A percentile compares a stretch with the other conserved stretches of the same genome.
Evolutionary conservation across 2,329 filamentous ascomycete species (phyloP).

Genomic region (Aspergillus thermomutatus): DNA sequence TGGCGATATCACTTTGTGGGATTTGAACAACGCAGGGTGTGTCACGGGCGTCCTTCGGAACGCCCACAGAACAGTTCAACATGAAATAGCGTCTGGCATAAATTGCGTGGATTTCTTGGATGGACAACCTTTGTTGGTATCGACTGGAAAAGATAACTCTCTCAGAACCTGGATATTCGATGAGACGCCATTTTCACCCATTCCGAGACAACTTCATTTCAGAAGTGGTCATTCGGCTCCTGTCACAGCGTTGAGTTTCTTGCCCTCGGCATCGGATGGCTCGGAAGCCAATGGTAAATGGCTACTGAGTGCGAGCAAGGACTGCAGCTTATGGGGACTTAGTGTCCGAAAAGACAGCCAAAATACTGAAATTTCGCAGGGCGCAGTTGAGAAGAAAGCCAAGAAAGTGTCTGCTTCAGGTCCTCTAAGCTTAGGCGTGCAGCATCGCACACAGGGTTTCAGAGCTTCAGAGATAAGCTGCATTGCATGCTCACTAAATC

Average conservation of each 20-base stretch:
- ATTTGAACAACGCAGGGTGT: conserved; percentile 82
- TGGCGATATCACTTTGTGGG: conserved; percentile 94
- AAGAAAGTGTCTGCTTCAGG: conserved; percentile 58
- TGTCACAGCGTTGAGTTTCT: conserved; percentile 76
- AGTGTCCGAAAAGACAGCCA: conserved; percentile 92
- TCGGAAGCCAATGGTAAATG: conserved; percentile 87
- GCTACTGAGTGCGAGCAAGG: conserved; percentile 83
- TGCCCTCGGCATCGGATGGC: conserved; percentile 85
- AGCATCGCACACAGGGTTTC: conserved; percentile 46
- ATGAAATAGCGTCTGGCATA: conserved; percentile 66
- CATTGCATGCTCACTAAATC: conserved; percentile 86
- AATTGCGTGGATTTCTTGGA: conserved; percentile 85
- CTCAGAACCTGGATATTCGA: conserved; percentile 97
- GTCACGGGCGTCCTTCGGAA: conserved; percentile 83
- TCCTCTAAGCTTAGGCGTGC: conserved; percentile 11
- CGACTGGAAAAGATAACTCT: conserved; percentile 88
- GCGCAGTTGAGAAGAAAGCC: conserved; percentile 79
- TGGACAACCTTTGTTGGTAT: conserved; percentile 85
- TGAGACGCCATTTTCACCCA: conserved; percentile 80
- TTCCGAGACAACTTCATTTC: conserved; percentile 79
- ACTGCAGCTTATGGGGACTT: conserved; percentile 94
- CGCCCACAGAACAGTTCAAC: conserved; percentile 66
- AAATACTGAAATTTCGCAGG: conserved; percentile 89
- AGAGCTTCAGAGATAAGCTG: conserved; percentile 91
- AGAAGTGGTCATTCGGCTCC: conserved; percentile 86